Evolutionary conservation across 2,329 filamentous ascomycete genomes (phyloP).

Genomic region (Gaeumannomyces sp.): DNA sequence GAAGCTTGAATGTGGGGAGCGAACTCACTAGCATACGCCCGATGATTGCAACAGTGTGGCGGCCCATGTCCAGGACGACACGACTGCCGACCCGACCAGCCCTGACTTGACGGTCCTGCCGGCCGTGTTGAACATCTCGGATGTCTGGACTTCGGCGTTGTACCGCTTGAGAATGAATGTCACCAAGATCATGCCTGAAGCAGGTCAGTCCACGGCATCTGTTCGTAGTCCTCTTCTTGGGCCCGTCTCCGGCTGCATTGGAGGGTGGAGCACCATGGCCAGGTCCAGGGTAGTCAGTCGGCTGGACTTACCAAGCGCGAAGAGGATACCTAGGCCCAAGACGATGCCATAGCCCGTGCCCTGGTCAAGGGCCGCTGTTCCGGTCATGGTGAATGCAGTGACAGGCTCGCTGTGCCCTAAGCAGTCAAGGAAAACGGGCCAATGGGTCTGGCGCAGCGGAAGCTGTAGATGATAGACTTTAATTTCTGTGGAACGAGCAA

Average conservation of each 20-base stretch:
- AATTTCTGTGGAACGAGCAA: background rate
- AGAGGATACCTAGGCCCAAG: slow-evolving; percentile 65
- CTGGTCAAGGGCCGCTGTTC: slow-evolving; percentile 40
- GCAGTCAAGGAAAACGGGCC: no score
- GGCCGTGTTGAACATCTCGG: slow-evolving; percentile 87
- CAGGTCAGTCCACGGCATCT: background rate
- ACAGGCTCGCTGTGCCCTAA: no score
- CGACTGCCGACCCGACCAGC: slow-evolving; percentile 81
- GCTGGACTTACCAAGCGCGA: slow-evolving; percentile 51
- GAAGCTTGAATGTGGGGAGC: slow-evolving; percentile 5
- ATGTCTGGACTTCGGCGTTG: slow-evolving; percentile 69
- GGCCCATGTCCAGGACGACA: slow-evolving; percentile 90
- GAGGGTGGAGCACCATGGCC: background rate
- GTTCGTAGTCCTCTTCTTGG: no score
- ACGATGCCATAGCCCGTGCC: slow-evolving; percentile 74
- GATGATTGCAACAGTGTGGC: slow-evolving; percentile 75
- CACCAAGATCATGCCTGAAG: slow-evolving; percentile 30
- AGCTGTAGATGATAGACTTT: background rate
- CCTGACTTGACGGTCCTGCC: slow-evolving; percentile 85
- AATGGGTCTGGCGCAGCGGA: background rate
- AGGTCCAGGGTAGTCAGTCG: background rate
- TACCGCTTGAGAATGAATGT: slow-evolving; percentile 32
- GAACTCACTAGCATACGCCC: slow-evolving; percentile 61
- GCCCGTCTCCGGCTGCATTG: no score
- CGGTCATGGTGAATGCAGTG: slow-evolving; percentile 19